A percentile compares a stretch with the other conserved stretches of the same genome.
Evolutionary conservation across 2,329 filamentous ascomycete genomes (phyloP).

Genomic region (Chrysoporthe cubensis): DNA sequence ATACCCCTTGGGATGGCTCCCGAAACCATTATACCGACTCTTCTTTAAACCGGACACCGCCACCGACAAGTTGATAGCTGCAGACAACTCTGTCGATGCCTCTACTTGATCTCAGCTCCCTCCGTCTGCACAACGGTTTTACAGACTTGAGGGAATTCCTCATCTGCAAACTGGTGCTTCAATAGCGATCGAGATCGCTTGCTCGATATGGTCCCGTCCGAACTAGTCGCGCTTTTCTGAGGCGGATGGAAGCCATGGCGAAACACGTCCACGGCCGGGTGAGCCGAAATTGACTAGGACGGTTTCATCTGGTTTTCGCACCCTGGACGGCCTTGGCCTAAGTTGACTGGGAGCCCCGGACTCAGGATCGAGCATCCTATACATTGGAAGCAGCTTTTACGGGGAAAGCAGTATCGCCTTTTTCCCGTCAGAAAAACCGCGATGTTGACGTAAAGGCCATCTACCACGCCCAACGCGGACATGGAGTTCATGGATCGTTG

Average conservation of each 20-base stretch:
- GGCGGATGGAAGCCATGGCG: conserved; percentile 56
- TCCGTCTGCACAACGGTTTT: conserved; percentile 64
- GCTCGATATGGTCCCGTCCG: conserved; percentile 65
- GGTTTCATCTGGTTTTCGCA: conserved; percentile 65
- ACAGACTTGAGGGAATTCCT: conserved; percentile 65
- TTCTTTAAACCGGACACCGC: neutral
- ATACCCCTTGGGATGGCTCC: neutral
- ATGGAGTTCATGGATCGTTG: conserved; percentile 65
- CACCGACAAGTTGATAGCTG: conserved; percentile 30
- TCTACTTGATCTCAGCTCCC: conserved; percentile 58
- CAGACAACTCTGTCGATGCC: conserved; percentile 64
- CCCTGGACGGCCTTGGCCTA: conserved; percentile 59
- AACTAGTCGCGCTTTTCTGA: conserved; percentile 69
- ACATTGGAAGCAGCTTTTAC: conserved; percentile 78
- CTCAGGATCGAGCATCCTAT: conserved; percentile 60
- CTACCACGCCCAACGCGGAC: conserved; percentile 65
- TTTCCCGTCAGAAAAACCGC: conserved; percentile 67
- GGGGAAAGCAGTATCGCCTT: conserved; percentile 68
- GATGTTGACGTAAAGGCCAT: conserved; percentile 73
- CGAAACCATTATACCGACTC: conserved; percentile 6
- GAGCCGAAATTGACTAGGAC: conserved; percentile 67
- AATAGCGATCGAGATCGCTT: conserved; percentile 58
- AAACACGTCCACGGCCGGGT: conserved; percentile 62
- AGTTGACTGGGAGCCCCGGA: conserved; percentile 48
- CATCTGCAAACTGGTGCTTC: conserved; percentile 64